A percentile compares a stretch with the other conserved stretches of the same genome.
Conservation (phyloP, 352 stramenopile species). For the Globisporangium apiculatum region DNA sequence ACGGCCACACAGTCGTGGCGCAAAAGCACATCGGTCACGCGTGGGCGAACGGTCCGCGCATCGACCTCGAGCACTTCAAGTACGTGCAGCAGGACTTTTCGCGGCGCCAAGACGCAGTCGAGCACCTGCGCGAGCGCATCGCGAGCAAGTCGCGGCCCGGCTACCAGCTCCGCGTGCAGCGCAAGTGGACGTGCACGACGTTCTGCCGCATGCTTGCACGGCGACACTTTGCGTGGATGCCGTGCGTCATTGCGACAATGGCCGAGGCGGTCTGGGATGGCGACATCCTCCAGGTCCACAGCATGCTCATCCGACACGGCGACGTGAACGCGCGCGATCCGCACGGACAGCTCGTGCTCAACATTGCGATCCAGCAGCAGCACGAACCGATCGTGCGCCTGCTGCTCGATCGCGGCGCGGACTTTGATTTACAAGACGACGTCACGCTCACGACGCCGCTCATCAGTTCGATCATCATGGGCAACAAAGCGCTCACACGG, state of each 20-base stretch:
- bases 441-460: slow-evolving; percentile 48
- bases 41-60: slow-evolving; percentile 50
- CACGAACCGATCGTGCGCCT: slow-evolving; percentile 64
- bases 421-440: slow-evolving; percentile 62
- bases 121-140: slow-evolving; percentile 49
- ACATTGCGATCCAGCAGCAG: slow-evolving; percentile 75
- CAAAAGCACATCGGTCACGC: slow-evolving; percentile 58
- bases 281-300: slow-evolving; percentile 68
- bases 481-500: slow-evolving; percentile 68
- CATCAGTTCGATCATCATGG: slow-evolving; percentile 75
- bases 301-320: slow-evolving; percentile 36
- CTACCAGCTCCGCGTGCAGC: slow-evolving; percentile 51
- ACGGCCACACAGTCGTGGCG: slow-evolving; percentile 27
- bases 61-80: slow-evolving; percentile 62
- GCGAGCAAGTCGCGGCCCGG: slow-evolving; percentile 48
- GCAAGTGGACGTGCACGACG: slow-evolving; percentile 42
- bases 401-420: slow-evolving; percentile 56
- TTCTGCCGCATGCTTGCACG: slow-evolving; percentile 39
- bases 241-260: slow-evolving; percentile 50
- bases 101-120: slow-evolving; percentile 46
- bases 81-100: slow-evolving; percentile 67
- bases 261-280: slow-evolving; percentile 66
- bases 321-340: slow-evolving; percentile 54
- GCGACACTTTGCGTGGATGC: slow-evolving; percentile 60
- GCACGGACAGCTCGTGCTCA: slow-evolving; percentile 48